These are phyloP conservation scores for Spathaspora passalidarum DNA, from an alignment of 805 yeast genomes.

Conservation along the genomic window DNA sequence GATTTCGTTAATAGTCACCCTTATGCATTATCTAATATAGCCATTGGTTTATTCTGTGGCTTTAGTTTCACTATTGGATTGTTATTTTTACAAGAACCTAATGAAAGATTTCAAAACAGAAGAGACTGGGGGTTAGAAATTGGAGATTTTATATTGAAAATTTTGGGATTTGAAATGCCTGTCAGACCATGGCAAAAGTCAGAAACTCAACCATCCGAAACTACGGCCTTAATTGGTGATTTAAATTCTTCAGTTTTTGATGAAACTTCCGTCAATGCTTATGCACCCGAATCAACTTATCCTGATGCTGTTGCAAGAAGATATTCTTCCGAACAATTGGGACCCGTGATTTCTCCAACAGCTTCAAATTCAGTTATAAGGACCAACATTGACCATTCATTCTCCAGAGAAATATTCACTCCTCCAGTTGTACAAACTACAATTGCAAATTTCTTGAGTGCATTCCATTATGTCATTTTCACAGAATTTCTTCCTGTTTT, in stretches of 20 bases:
- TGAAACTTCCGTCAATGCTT: conserved; percentile 6
- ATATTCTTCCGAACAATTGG: conserved; percentile 12
- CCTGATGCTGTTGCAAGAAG: conserved; percentile 20
- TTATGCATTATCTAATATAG: conserved; percentile 37
- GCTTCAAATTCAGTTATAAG: neutral
- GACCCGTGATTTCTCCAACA: conserved; percentile 8
- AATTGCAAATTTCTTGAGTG: conserved; percentile 36
- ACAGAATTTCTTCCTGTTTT: conserved; percentile 57
- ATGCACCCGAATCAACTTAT: conserved; percentile 12
- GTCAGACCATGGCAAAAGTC: conserved; percentile 26
- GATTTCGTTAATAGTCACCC: conserved; percentile 28
- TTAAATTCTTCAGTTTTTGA: neutral
- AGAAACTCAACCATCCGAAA: neutral
- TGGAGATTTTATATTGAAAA: conserved; percentile 28
- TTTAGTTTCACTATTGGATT: conserved; percentile 26
- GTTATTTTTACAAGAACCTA: conserved; percentile 37
- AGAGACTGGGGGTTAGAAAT: conserved; percentile 32
- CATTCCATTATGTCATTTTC: conserved; percentile 47
- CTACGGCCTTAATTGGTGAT: neutral
- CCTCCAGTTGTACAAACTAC: conserved; percentile 27
- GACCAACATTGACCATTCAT: conserved; percentile 11
- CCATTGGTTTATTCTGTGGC: conserved; percentile 25
- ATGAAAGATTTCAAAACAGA: conserved; percentile 16
- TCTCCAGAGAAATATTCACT: conserved; percentile 22
- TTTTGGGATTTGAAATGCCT: conserved; percentile 24